Evolutionary conservation across 2,329 filamentous ascomycete species (phyloP).

Genomic region (Dactylella cylindrospora): DNA sequence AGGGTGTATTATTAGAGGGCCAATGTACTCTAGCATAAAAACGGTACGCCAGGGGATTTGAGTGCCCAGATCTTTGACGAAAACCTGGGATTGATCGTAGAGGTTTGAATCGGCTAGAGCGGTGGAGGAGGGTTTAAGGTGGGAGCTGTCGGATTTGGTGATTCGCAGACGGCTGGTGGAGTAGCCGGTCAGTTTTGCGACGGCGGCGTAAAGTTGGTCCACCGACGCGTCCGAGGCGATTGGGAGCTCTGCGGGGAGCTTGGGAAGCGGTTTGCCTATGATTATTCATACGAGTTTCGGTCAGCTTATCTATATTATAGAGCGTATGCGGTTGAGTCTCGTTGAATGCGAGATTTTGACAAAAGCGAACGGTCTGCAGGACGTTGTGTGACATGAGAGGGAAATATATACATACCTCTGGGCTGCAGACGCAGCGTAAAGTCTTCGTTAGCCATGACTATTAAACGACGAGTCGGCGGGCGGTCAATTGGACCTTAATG

Average conservation of each 20-base stretch:
- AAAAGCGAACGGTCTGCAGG: too few relatives aligned
- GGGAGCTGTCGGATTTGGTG: slow-evolving; percentile 63
- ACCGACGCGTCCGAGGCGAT: slow-evolving; percentile 18
- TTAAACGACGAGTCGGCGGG: too few relatives aligned
- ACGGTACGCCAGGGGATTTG: slow-evolving; percentile 93
- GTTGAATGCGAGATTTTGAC: not conserved
- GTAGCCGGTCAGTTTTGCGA: slow-evolving; percentile 60
- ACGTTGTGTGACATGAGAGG: not conserved
- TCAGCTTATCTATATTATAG: slow-evolving; percentile 1
- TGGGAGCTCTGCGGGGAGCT: slow-evolving; percentile 30
- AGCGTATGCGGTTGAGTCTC: too few relatives aligned
- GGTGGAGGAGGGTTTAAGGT: slow-evolving; percentile 45
- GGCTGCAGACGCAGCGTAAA: slow-evolving; percentile 36
- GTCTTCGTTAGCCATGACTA: slow-evolving; percentile 21
- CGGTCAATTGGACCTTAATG: too few relatives aligned
- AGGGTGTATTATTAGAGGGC: slow-evolving; percentile 80
- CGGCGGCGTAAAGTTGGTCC: slow-evolving; percentile 59
- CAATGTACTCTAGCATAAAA: slow-evolving; percentile 92
- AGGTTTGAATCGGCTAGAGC: slow-evolving; percentile 56
- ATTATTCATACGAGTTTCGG: too few relatives aligned
- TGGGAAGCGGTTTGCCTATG: slow-evolving; percentile 34
- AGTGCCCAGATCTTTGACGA: slow-evolving; percentile 92
- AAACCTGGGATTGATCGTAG: slow-evolving; percentile 63
- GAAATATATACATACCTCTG: slow-evolving; percentile 19
- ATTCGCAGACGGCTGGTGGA: slow-evolving; percentile 64